Base-by-base conservation (phyloP, 768 basidiomycete species). In the Strobilomyces echinocephalus region DNA sequence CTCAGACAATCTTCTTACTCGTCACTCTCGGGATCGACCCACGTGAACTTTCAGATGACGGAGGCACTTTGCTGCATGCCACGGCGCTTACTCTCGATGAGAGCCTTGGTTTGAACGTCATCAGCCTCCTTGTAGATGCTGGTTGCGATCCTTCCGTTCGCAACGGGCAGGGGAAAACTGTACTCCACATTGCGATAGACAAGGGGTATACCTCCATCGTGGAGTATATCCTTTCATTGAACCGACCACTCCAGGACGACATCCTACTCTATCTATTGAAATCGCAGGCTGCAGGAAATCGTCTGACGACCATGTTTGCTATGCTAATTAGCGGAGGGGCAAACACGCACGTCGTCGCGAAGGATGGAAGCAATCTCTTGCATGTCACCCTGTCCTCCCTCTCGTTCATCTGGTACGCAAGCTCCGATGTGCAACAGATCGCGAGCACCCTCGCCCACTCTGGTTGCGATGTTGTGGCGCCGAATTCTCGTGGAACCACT, bases 141-240 rank as follows among this genome's bases (percentile, higher is more conserved):
- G 62, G 58, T 2, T 57, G 62, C 7, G 31, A 60, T 10, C 52
- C 48, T 9, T 30, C 51, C 16, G 0, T 8, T 2, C 5, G 3
- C 5, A 28, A 38, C 33, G 4, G 1, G 1, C 3, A 11, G 0
- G 45, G 51, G 1, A 38, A 43, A 6, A 50, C 54, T 12, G 18
- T 54, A 5, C 43, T 63, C 6, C 30, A 60, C 0, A 11, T 48
- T 8, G 61, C 60, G 0, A 7, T 14, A 24, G 6, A 39, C 21
- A 26, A 5, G 6, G 28, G 28, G 31, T 26, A 0, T 26, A 20
- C 14, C 15, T 9, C 30, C 18, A 1, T 49, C 2, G 2, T 44
- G 28, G 7, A 21, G 11, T 56, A 49, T 5, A 26, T 50, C 33
- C 35, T 57, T 2, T 35, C 55, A 15, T 18, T 50, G 43, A 30